Base-by-base conservation (phyloP, 306 rosid species). In the Malus asiatica region DNA sequence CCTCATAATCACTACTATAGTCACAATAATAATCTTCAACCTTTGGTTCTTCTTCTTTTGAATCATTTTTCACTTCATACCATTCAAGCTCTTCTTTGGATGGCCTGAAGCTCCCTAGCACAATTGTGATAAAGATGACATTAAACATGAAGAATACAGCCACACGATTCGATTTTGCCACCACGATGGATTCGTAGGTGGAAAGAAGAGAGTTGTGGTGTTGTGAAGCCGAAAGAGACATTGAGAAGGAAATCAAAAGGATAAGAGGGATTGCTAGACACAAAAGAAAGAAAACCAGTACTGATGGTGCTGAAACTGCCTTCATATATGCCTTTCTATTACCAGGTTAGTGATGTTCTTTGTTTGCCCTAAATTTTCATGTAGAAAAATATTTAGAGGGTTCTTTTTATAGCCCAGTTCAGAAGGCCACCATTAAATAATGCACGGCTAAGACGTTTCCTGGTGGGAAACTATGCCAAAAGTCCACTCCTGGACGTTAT, bases 71-170 rank as follows among this genome's bases (percentile, higher is more conserved):
- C 68, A 5, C 18, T 16, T 74, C 70, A 25, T 18, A 33, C 32
- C n/a, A 32, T 12, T 81, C 83, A 23, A 23, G 11, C 55, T 74
- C 72, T 46, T 51, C 62, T 29, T 6, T 7, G 15, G 66, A 76
- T 4, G 78, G 77, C 76, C 22, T 71, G 44, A 61, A 55, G 53
- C 78, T 85, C 42, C 74, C 64, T 3, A 66, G 51, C 46, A 69
- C 71, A 64, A 82, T 69, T 27, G 79, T 8, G 5, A 82, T 12
- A 30, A 59, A 2, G 38, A 82, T 73, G 11, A 75, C 68, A n/a
- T 77, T 76, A 11, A 72, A 76, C 75, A 76, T 10, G 77, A 82
- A 62, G 65, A 72, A 82, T 55, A 76, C 67, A 4, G 70, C 53
- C 38, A 22, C 30, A 4, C 73, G 81, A 45, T 77, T 75, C 15